phyloP scores from a whole-genome alignment of 1,139 yeast genomes.

The Meyerozyma carpophila region DNA sequence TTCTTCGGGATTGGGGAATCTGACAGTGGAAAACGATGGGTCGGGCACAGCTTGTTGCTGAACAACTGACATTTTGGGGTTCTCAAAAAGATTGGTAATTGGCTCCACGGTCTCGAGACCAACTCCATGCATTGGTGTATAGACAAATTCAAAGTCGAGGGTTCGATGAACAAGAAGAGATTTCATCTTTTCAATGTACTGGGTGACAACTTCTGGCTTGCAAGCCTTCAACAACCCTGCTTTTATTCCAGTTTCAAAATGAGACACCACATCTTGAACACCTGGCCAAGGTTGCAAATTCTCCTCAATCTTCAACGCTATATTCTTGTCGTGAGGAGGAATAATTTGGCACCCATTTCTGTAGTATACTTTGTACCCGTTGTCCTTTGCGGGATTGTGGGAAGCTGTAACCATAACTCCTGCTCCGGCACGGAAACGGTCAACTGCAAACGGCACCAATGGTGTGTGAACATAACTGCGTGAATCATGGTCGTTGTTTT shows the following conservation, averaged over 20 bases:
- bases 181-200: slow-evolving; percentile 31
- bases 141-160: slow-evolving; percentile 49
- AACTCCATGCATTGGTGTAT: slow-evolving; percentile 96
- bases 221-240: slow-evolving; percentile 19
- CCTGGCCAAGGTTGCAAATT: slow-evolving; percentile 59
- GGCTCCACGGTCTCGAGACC: slow-evolving; percentile 52
- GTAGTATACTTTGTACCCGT: slow-evolving; percentile 94
- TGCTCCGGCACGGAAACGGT: slow-evolving; percentile 54
- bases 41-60: slow-evolving; percentile 67
- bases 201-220: slow-evolving; percentile 25
- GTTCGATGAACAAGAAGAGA: slow-evolving; percentile 17
- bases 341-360: slow-evolving; percentile 92
- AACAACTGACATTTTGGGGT: slow-evolving; percentile 30
- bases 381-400: slow-evolving; percentile 89
- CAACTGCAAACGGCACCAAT: slow-evolving; percentile 83
- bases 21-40: slow-evolving; percentile 80
- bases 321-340: slow-evolving; percentile 79
- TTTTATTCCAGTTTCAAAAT: slow-evolving; percentile 22
- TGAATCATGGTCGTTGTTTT: slow-evolving; percentile 12
- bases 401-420: slow-evolving; percentile 98
- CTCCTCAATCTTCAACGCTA: slow-evolving; percentile 56
- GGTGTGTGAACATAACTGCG: slow-evolving; percentile 74
- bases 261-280: slow-evolving; percentile 44
- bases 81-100: slow-evolving; percentile 30
- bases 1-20: slow-evolving; percentile 95